Percentiles rank a stretch among this genome's conserved stretches.
phyloP scores from a whole-genome alignment of 2,329 filamentous ascomycete genomes.

The Rutstroemia sp. region DNA sequence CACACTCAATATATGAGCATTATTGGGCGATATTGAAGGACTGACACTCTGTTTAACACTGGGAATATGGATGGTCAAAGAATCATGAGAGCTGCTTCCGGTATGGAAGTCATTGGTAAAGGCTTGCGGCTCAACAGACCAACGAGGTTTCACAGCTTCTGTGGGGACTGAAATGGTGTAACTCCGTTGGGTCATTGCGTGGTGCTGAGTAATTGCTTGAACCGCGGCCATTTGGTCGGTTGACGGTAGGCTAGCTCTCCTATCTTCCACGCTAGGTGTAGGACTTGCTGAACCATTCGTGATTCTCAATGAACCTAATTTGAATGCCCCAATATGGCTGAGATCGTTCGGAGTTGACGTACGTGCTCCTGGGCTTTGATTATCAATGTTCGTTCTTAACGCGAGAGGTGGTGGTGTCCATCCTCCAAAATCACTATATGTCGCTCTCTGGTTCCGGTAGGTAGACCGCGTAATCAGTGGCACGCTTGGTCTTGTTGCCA shows the following conservation, averaged over 20 bases:
- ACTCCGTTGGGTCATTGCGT: slow-evolving; percentile 15
- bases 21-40: not conserved
- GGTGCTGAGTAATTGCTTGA: slow-evolving; percentile 8
- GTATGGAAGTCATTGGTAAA: not conserved
- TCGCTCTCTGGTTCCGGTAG: slow-evolving; percentile 7
- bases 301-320: slow-evolving; percentile 54
- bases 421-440: slow-evolving; percentile 1
- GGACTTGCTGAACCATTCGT: slow-evolving; percentile 52
- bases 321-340: slow-evolving; percentile 52
- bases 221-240: not conserved
- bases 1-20: slow-evolving; percentile 17
- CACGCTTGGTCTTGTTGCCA: slow-evolving; percentile 25
- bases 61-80: slow-evolving; percentile 9
- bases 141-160: slow-evolving; percentile 15
- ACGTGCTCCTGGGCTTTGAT: slow-evolving; percentile 12
- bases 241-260: slow-evolving; percentile 10
- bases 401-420: slow-evolving; percentile 3
- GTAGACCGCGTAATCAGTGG: not conserved
- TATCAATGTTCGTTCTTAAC: slow-evolving; percentile 3
- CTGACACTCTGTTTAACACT: not conserved
- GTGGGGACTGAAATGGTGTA: slow-evolving; percentile 18
- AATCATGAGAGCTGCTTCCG: not conserved
- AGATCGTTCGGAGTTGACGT: slow-evolving; percentile 43
- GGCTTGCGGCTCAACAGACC: slow-evolving; percentile 11
- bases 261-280: slow-evolving; percentile 32